Evolutionary conservation across 1,284 basidiomycete genomes (phyloP).

Genomic region (Cutaneotrichosporon cavernicola): DNA sequence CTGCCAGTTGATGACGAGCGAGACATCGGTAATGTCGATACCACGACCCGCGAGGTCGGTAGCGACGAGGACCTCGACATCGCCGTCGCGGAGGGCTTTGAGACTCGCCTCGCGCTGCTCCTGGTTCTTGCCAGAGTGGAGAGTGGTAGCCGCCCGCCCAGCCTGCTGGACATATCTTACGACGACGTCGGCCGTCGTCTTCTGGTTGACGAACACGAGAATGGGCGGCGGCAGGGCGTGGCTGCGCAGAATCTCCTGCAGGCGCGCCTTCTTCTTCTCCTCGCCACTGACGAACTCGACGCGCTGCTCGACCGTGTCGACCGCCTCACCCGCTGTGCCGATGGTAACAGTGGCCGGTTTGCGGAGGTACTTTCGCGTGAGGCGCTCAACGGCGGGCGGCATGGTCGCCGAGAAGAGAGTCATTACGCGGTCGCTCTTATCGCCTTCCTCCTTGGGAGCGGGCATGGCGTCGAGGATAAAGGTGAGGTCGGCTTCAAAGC

Average conservation of each 20-base stretch:
- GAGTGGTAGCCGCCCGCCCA: constrained; percentile 75
- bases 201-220: constrained; percentile 99
- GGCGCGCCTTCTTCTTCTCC: constrained; percentile 80
- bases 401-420: constrained; percentile 97
- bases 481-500: constrained; percentile 90
- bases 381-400: constrained; percentile 90
- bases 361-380: constrained; percentile 89
- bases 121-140: constrained; percentile 97
- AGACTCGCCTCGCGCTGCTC: constrained; percentile 92
- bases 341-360: constrained; percentile 94
- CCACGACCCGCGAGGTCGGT: constrained; percentile 97
- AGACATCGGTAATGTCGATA: constrained; percentile 94
- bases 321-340: constrained; percentile 94
- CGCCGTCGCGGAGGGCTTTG: constrained; percentile 77
- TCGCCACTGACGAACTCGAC: constrained; percentile 91
- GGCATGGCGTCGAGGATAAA: constrained; percentile 95
- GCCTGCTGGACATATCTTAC: constrained; percentile 84
- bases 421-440: constrained; percentile 69
- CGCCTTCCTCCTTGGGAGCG: constrained; percentile 74
- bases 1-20: constrained; percentile 93
- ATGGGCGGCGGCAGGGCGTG: constrained; percentile 82
- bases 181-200: constrained; percentile 96
- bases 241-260: constrained; percentile 87
- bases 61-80: constrained; percentile 82
- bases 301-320: constrained; percentile 94